Evolutionary conservation across 2,329 filamentous ascomycete species (phyloP).

Genomic region (Thielaviopsis cerberus): DNA sequence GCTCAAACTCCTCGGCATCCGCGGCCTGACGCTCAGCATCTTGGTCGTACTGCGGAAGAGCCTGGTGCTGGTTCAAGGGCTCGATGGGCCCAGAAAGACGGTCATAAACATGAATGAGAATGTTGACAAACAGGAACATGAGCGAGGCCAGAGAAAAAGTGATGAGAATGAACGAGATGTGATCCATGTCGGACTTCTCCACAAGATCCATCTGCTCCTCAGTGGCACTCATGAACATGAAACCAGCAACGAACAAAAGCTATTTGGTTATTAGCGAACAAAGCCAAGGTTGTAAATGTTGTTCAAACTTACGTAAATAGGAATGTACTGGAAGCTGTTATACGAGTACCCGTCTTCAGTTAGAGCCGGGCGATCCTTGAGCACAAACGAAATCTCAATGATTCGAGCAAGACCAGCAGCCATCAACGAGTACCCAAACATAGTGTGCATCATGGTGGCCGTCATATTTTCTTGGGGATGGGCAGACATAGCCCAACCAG

Average conservation of each 20-base stretch:
- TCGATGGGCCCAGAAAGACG: slow-evolving; percentile 26
- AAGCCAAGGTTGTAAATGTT: slow-evolving; percentile 8
- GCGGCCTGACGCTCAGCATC: slow-evolving; percentile 40
- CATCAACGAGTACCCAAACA: slow-evolving; percentile 95
- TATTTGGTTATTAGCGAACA: slow-evolving; percentile 20
- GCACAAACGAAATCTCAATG: slow-evolving; percentile 77
- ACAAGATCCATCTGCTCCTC: slow-evolving; percentile 87
- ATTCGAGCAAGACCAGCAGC: slow-evolving; percentile 66
- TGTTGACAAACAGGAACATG: slow-evolving; percentile 74
- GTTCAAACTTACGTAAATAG: slow-evolving; percentile 33
- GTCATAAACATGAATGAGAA: slow-evolving; percentile 73
- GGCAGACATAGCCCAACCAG: slow-evolving; percentile 86
- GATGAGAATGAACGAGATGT: slow-evolving; percentile 82
- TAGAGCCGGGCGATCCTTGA: slow-evolving; percentile 50
- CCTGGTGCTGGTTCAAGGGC: background rate
- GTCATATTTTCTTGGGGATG: slow-evolving; percentile 72
- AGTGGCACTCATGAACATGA: slow-evolving; percentile 93
- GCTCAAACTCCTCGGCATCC: slow-evolving; percentile 83
- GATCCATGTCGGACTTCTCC: slow-evolving; percentile 54
- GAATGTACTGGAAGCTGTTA: slow-evolving; percentile 40
- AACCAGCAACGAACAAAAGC: slow-evolving; percentile 81
- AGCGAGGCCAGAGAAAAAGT: slow-evolving; percentile 80
- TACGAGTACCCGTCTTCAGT: slow-evolving; percentile 49
- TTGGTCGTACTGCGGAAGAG: slow-evolving; percentile 14
- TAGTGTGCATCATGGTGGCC: slow-evolving; percentile 69